phyloP scores from a whole-genome alignment of 2,329 filamentous ascomycete genomes.

The Talaromyces sp. region DNA sequence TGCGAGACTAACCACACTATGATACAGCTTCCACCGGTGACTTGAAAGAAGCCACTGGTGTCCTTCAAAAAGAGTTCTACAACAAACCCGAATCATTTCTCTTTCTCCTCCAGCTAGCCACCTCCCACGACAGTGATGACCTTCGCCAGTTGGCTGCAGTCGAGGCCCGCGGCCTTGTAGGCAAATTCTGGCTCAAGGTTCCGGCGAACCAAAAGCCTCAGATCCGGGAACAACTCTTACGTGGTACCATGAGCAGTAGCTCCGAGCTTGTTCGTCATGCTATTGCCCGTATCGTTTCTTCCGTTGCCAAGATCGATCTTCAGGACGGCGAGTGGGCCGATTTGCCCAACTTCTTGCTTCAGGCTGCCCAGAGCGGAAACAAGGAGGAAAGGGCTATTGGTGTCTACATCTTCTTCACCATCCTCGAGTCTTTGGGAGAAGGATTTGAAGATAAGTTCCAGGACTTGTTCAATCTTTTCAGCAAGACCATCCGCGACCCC shows the following conservation, averaged over 20 bases:
- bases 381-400: constrained; percentile 83
- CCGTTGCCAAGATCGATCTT: constrained; percentile 81
- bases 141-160: constrained; percentile 89
- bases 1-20: constrained; percentile 9
- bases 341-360: constrained; percentile 73
- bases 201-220: constrained; percentile 71
- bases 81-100: constrained; percentile 78
- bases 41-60: constrained; percentile 84
- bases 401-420: constrained; percentile 87
- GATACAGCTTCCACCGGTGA: constrained; percentile 75
- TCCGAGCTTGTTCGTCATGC: constrained; percentile 77
- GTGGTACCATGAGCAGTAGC: constrained; percentile 77
- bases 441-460: constrained; percentile 76
- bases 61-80: constrained; percentile 92
- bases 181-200: constrained; percentile 80
- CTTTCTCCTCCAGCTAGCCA: constrained; percentile 81
- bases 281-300: constrained; percentile 80
- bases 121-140: constrained; percentile 67
- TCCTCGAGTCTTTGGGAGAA: constrained; percentile 83
- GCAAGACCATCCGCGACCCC: constrained; percentile 81
- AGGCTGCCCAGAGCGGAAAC: constrained; percentile 71
- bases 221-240: constrained; percentile 77
- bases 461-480: constrained; percentile 79
- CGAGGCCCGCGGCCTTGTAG: constrained; percentile 76
- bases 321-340: constrained; percentile 82